Evolutionary conservation across 495 filamentous ascomycete species (phyloP), one percentile per base, ranked within the genome.

Genomic region (Penicillium fimorum): DNA sequence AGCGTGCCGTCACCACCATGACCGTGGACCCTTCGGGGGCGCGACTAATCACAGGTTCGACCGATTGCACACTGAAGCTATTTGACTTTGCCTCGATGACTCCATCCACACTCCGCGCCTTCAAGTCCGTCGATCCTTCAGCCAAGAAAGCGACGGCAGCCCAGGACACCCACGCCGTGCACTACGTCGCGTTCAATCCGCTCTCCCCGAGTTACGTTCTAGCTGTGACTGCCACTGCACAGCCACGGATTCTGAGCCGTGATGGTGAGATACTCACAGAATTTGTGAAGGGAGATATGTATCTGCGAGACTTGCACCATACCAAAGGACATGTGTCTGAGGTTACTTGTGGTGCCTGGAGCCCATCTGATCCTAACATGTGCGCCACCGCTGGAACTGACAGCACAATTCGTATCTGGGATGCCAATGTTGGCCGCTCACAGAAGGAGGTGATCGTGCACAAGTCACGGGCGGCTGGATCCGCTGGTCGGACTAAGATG

Each of bases 201-300:
- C 73, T 89, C 18, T 87, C 87, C 5, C 91, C 91, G 2, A 83
- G 87, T 57, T 84, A 88, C 51, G 84, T 98, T 44, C 84, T 98
- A 25, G 91, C 94, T 59, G 78, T 97, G 20, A 84, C 91, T 3
- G 92, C 92, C 1, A 86, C 89, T 8, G 83, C 92, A 2, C 95
- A 98, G 67, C 90, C 93, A 3, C 91, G 90, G 69, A 85, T 98
- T 42, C 78, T 96, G 63, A 87, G 82, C 64, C 85, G 94, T 59
- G 93, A 98, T 76, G 94, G 94, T 8, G 91, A 92, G 38, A 79
- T 86, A 10, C 53, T 92, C 12, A 85, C 87, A 2, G 91, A 97
- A 69, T 96, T 96, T 59, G 85, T 88, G 51, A 98, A 98, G 73
- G 94, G 94, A 20, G 94, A 98, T 66, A 96, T 96, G 93, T 98